A percentile compares a stretch with the other conserved stretches of the same genome.
Evolutionary conservation across 306 rosid genomes (phyloP).

Genomic region (Coriaria nepalensis): DNA sequence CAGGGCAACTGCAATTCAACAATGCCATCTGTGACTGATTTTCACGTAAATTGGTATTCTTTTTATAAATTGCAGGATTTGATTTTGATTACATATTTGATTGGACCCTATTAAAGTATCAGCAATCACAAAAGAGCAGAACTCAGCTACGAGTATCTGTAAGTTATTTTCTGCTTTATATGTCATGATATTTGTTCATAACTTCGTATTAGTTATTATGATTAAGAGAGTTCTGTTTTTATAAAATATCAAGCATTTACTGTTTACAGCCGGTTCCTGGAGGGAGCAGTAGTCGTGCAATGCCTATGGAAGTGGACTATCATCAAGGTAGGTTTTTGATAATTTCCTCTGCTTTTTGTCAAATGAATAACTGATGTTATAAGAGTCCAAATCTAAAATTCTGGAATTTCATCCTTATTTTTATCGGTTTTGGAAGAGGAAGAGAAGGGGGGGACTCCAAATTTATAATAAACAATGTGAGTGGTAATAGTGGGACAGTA

Average conservation of each 20-base stretch:
- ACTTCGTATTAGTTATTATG: conserved; percentile 5
- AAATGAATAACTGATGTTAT: background rate
- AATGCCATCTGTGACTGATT: background rate
- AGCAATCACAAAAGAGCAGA: conserved; percentile 71
- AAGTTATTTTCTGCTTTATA: conserved; percentile 24
- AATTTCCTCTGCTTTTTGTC: conserved; percentile 2
- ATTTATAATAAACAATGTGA: no score
- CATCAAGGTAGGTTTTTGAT: conserved; percentile 43
- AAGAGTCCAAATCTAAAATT: no score
- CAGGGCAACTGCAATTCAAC: conserved; percentile 1
- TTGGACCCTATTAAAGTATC: conserved; percentile 82
- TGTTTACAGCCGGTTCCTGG: conserved; percentile 43
- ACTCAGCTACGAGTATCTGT: conserved; percentile 42
- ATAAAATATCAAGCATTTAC: conserved; percentile 19
- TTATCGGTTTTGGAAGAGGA: background rate
- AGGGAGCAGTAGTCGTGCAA: conserved; percentile 42
- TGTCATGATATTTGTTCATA: background rate
- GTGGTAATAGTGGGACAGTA: no score
- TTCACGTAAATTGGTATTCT: conserved; percentile 2
- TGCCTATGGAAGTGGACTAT: conserved; percentile 39
- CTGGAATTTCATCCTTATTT: no score
- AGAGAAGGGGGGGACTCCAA: background rate
- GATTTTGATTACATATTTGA: conserved; percentile 80
- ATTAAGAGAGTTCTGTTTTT: conserved; percentile 10
- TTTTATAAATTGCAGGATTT: conserved; percentile 39